phyloP scores from a whole-genome alignment of 140 eudicot species.

The Ambrosia hybrid region DNA sequence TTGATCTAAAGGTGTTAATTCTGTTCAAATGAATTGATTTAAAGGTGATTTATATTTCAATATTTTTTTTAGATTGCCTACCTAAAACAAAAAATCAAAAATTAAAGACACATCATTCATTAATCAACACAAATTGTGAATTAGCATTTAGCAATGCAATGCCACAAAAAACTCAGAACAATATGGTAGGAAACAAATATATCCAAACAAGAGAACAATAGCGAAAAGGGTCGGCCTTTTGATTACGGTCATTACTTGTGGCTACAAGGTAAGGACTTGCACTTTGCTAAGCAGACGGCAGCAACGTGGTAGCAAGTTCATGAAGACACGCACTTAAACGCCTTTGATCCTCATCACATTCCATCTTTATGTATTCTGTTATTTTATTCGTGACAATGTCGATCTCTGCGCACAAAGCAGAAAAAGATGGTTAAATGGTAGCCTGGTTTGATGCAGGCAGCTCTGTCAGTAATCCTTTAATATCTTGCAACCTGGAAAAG shows the following conservation, averaged over 20 bases:
- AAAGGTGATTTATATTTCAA: too few relatives aligned
- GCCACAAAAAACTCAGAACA: too few relatives aligned
- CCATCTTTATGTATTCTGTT: conserved; percentile 5
- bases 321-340: background rate
- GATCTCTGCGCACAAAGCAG: conserved; percentile 3
- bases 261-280: background rate
- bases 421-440: background rate
- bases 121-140: too few relatives aligned
- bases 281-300: background rate
- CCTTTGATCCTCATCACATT: background rate
- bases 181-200: too few relatives aligned
- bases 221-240: background rate
- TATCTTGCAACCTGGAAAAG: background rate
- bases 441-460: background rate
- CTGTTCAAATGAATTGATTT: too few relatives aligned
- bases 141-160: too few relatives aligned
- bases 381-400: background rate
- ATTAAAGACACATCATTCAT: too few relatives aligned
- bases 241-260: background rate
- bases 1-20: too few relatives aligned
- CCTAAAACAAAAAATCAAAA: too few relatives aligned
- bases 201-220: too few relatives aligned
- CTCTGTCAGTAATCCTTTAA: background rate
- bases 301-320: conserved; percentile 7
- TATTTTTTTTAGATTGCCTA: too few relatives aligned